Evolutionary conservation across 1,139 yeast genomes (phyloP), one percentile per base, ranked within the genome.

Genomic region (Diutina neorugosa): DNA sequence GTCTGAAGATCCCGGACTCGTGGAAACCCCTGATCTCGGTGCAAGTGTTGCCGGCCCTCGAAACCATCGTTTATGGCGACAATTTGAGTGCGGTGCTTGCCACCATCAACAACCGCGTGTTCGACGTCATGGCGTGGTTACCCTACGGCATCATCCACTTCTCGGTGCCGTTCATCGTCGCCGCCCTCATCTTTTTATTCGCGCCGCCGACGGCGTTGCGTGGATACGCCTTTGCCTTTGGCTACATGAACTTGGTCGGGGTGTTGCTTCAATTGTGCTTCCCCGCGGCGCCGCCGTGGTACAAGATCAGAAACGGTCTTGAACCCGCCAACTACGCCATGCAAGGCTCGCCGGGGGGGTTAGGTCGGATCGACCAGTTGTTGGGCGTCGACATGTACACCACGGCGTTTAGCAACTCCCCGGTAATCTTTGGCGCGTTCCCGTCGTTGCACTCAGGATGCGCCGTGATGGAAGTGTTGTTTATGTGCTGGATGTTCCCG

Each of bases 251-350:
- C 69, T 71, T 90, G 60, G 65, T 81, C 52, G 98, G 98, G 49
- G 98, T 93, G 64, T 82, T 74, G 51, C 78, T 80, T 55, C 98
- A 93, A 70, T 77, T 89, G 58, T 60, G 82, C 31, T 90, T 89
- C 66, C 98, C 98, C 3, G 89, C 96, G 52, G 97, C 98, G 56
- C 96, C 99, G 40, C 99, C 99, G 41, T 93, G 99, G 99, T 93
- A 94, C 67, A 90, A 90, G 65, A 81, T 81, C 58, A 69, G 84
- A 53, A 84, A 93, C 65, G 97, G 96, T 1, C 76, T 91, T 58
- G 82, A 82, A 57, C 95, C 96, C 21, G 98, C 98, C 6, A 81
- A 89, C 67, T 93, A 94, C 68, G 73, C 85, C 54, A 91, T 93
- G 96, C 77, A 77, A 51, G 99, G 98, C 19, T 85, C 95, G 1